Conservation (phyloP, 169 alveolate species). For the Plasmodium malariae region DNA sequence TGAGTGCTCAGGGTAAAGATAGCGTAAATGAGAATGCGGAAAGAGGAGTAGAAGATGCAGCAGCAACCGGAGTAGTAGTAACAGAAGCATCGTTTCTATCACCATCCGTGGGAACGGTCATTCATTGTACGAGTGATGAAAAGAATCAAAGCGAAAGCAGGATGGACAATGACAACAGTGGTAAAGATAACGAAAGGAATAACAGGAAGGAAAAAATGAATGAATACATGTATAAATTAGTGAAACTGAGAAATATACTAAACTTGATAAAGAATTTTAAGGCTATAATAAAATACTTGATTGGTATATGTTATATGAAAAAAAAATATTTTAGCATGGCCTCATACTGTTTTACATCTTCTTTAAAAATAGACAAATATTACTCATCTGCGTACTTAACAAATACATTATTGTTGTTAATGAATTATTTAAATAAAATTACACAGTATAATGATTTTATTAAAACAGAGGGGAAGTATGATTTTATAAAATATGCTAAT, state of each 20-base stretch:
- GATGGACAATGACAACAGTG: not conserved
- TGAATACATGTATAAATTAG: conserved; percentile 14
- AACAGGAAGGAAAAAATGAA: not conserved
- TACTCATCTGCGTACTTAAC: conserved; percentile 25
- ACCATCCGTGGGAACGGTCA: too few species aligned
- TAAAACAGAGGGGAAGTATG: not conserved
- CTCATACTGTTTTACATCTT: conserved; percentile 50
- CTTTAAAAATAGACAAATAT: conserved; percentile 17
- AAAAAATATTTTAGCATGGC: conserved; percentile 56
- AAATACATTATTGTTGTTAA: conserved; percentile 48
- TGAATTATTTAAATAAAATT: conserved; percentile 57
- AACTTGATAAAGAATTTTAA: conserved; percentile 8
- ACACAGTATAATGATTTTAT: conserved; percentile 21
- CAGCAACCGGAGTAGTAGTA: not conserved
- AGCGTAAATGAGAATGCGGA: not conserved
- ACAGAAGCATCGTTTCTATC: too few species aligned
- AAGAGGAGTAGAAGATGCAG: not conserved
- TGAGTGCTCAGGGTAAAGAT: not conserved
- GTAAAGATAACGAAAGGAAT: not conserved
- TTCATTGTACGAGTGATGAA: too few species aligned
- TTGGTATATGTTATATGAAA: conserved; percentile 71
- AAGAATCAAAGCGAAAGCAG: not conserved
- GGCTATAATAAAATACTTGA: conserved; percentile 55
- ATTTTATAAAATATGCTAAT: conserved; percentile 3
- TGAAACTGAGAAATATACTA: conserved; percentile 12